Percentiles rank a stretch among this genome's conserved stretches.
Evolutionary conservation across 768 basidiomycete genomes (phyloP).

Genomic region (Phaeotremella fagi): DNA sequence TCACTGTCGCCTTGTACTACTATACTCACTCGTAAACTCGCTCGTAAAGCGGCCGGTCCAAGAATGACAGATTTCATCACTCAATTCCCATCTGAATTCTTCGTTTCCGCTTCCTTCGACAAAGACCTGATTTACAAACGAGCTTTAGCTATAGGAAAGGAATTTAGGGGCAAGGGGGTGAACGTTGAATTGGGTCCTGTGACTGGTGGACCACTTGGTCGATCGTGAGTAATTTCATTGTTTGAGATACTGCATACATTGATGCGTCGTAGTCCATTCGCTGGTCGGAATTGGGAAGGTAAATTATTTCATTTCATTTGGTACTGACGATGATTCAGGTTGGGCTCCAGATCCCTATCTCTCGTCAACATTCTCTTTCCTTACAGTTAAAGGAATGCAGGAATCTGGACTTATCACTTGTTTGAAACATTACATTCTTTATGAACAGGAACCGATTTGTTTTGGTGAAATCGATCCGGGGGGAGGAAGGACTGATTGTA

Average conservation of each 20-base stretch:
- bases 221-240: slow-evolving; percentile 28
- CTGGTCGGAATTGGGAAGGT: slow-evolving; percentile 47
- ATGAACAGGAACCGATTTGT: slow-evolving; percentile 46
- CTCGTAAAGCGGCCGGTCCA: slow-evolving; percentile 34
- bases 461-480: slow-evolving; percentile 20
- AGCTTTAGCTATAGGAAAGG: slow-evolving; percentile 71
- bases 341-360: slow-evolving; percentile 42
- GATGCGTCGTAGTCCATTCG: slow-evolving; percentile 29
- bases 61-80: slow-evolving; percentile 43
- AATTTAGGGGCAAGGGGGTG: slow-evolving; percentile 78
- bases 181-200: slow-evolving; percentile 61
- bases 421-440: slow-evolving; percentile 45
- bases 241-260: not conserved
- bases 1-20: not conserved
- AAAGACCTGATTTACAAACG: slow-evolving; percentile 70
- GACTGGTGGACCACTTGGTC: slow-evolving; percentile 43
- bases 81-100: slow-evolving; percentile 45
- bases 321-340: slow-evolving; percentile 15
- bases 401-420: slow-evolving; percentile 31
- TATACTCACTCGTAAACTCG: not conserved
- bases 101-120: slow-evolving; percentile 55
- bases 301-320: slow-evolving; percentile 1
- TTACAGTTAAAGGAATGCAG: slow-evolving; percentile 38
- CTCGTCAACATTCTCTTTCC: slow-evolving; percentile 34
- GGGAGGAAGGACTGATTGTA: slow-evolving; percentile 31